A percentile compares a stretch with the other conserved stretches of the same genome.
Conservation (phyloP, 345 rosid genomes). For the Murraya koenigii region DNA sequence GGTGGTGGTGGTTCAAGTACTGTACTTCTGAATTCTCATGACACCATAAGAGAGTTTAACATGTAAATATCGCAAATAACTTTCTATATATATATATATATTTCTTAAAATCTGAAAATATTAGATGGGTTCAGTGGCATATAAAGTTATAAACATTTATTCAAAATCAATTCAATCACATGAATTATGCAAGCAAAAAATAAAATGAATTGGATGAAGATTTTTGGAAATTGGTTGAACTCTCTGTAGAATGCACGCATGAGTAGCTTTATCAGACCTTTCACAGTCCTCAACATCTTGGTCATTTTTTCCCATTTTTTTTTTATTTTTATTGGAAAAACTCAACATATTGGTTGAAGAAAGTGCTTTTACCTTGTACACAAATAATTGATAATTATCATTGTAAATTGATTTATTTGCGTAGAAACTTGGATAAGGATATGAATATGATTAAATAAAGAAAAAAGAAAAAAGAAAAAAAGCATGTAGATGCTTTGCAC, state of each 20-base stretch:
- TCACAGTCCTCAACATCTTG: not conserved
- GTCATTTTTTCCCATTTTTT: not conserved
- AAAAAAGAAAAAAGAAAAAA: not conserved
- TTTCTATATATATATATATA: no score
- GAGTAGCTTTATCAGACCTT: not conserved
- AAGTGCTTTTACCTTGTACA: not conserved
- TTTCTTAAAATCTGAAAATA: not conserved
- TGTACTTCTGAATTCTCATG: no score
- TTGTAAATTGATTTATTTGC: not conserved
- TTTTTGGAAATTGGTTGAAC: not conserved
- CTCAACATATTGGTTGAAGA: not conserved
- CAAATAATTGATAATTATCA: not conserved
- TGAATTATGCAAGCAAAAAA: not conserved
- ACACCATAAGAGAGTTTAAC: no score
- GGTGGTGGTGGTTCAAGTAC: no score
- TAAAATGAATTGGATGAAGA: not conserved
- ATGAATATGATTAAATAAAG: no score
- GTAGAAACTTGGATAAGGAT: not conserved
- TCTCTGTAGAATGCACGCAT: not conserved
- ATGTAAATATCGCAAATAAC: no score
- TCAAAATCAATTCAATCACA: not conserved
- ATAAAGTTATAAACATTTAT: not conserved
- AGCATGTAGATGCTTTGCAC: not conserved
- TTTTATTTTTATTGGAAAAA: no score
- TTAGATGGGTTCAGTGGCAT: not conserved